Evolutionary conservation across 176 grass and related monocot species (phyloP), one percentile per base, ranked within the genome.

Genomic region (Ananas comosus): DNA sequence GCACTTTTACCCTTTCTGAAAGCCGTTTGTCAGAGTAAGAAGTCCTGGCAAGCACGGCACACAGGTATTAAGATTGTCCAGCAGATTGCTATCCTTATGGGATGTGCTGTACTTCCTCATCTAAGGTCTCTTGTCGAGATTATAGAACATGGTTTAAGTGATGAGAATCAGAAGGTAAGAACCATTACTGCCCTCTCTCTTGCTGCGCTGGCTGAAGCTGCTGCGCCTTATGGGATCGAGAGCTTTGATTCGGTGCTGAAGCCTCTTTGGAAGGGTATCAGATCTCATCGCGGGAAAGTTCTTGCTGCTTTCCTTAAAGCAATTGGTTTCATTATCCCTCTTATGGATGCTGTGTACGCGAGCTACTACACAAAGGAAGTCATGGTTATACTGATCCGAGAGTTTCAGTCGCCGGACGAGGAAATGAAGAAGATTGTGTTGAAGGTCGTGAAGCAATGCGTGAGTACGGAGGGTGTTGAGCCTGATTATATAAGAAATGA

Each of bases 351-450:
- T 24, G 74, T 99, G 19, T 93, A 99, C 82, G 89, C 89, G 58
- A 93, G 94, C 82, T 99, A 93, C 82, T 93, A 99, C 75, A 99
- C 94, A 13, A 92, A 93, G 63, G 94, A 90, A 80, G 94, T 99
- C 49, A 93, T 99, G 94, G 74, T 78, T 61, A 80, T 99, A 54
- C 80, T 99, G 13, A 99, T 99, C 66, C 84, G 90, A 64, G 94
- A 99, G 67, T 99, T 99, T 51, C 89, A 99, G 72, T 99, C 94
- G 49, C 94, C 94, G 77, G 94, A 99, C 76, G 87, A 99, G 76
- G 94, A 99, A 82, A 99, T 93, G 89, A 99, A 99, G 66, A 99
- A 93, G 80, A 99, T 99, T 75, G 94, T 99, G 61, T 59, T 99
- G 7, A 99, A 99, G 80, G 94, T 99, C 73, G 89, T 99, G 14